Base-by-base conservation (phyloP, 495 filamentous ascomycete genomes). In the Penicillium bialowiezense region DNA sequence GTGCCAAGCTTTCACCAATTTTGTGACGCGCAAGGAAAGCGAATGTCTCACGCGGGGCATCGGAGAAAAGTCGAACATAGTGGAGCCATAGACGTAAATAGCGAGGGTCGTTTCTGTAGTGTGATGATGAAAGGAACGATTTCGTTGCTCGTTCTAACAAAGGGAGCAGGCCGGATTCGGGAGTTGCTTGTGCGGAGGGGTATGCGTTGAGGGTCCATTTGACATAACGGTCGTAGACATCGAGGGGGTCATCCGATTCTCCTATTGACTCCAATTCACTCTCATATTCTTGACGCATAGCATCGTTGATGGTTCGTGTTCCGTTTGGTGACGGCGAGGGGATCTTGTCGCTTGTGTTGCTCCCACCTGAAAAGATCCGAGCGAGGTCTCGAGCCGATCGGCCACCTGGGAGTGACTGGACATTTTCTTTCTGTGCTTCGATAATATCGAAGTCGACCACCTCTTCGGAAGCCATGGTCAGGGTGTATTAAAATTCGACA, bases 151-250 rank as follows among this genome's bases (percentile, higher is more conserved):
- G 86, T 64, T 98, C 93, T 21, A 98, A 82, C 2, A 97, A 69
- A 3, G 85, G 85, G n/a, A 93, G 79, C 2, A 98, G 85, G 48
- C 90, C 86, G 7, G 91, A 96, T 61, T 93, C 83, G 1, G 87
- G 74, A n/a, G 91, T 93, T 31, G 90, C 89, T 69, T 96, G 90
- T 10, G 91, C 89, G 2, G 92, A 91, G 0, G 93, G 95, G 59
- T 97, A 97, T 12, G 92, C 89, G 62, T 95, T 89, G 14, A 97
- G 71, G 0, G 91, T 95, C 93, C 93, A 98, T 68, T 89, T 88
- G 19, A 97, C 89, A 59, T 98, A 98, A 64, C 95, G 85, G 57
- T 97, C 92, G 70, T 90, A 98, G 37, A 97, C 79, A 61, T 97
- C 95, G 28, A 98, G 82, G 2, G 93, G 93, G 59, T 98, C 93